These are phyloP conservation scores for Amanita exitialis DNA, from an alignment of 768 basidiomycete species.

Conservation along the genomic window DNA sequence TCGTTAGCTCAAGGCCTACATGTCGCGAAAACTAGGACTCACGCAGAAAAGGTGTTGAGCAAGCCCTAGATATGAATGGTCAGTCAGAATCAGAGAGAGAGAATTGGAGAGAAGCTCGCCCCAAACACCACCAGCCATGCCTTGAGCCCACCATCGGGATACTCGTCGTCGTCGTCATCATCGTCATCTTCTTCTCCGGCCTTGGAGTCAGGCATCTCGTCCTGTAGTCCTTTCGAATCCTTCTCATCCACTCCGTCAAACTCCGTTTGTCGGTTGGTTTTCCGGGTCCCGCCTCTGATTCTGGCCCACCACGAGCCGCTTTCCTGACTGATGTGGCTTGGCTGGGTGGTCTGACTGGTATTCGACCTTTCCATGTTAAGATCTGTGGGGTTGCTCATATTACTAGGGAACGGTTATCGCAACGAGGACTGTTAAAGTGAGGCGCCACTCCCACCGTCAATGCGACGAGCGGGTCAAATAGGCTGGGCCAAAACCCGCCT, in stretches of 20 bases:
- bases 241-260: neutral
- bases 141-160: conserved; percentile 32
- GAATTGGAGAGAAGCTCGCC: conserved; percentile 16
- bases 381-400: neutral
- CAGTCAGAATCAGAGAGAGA: neutral
- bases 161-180: conserved; percentile 6
- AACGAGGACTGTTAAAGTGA: neutral
- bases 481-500: neutral
- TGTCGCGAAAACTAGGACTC: conserved; percentile 9
- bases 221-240: neutral
- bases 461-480: neutral
- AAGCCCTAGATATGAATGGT: conserved; percentile 22
- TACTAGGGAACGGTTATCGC: neutral
- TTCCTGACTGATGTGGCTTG: neutral
- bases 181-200: too few species aligned
- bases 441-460: neutral
- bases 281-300: neutral
- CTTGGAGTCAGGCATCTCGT: too few species aligned
- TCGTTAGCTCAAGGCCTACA: too few species aligned
- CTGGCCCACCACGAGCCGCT: neutral
- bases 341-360: too few species aligned
- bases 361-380: neutral
- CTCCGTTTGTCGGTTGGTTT: neutral
- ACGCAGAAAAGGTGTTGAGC: conserved; percentile 39
- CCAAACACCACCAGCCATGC: conserved; percentile 38